phyloP scores from a whole-genome alignment of 108 stramenopile genomes.

The Skeletonema menzelii region DNA sequence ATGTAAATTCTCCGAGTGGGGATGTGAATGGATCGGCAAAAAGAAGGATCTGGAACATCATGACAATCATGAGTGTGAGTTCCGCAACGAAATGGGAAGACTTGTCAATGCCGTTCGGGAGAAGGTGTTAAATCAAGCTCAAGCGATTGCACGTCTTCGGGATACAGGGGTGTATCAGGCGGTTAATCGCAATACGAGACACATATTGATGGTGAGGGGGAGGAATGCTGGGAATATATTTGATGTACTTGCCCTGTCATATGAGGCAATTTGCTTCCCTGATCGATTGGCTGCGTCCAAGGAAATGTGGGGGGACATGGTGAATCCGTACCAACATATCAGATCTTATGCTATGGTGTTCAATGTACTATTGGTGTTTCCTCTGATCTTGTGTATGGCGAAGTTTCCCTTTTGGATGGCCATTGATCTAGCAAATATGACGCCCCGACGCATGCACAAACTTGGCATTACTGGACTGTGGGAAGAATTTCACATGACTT shows the following conservation, averaged over 20 bases:
- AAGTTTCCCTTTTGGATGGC: neutral
- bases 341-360: constrained; percentile 12
- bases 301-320: constrained; percentile 21
- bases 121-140: neutral
- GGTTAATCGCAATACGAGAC: constrained; percentile 1
- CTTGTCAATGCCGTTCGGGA: constrained; percentile 7
- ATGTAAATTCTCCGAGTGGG: constrained; percentile 40
- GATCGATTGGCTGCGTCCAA: constrained; percentile 11
- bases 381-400: neutral
- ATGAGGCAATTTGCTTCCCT: constrained; percentile 26
- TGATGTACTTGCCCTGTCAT: constrained; percentile 23
- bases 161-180: neutral
- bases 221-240: constrained; percentile 24
- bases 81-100: neutral
- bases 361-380: constrained; percentile 21
- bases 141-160: neutral
- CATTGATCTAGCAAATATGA: neutral
- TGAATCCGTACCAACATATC: neutral
- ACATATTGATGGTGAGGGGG: neutral
- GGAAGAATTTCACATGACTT: too few species aligned
- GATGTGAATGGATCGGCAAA: constrained; percentile 41
- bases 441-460: too few species aligned
- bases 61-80: constrained; percentile 13
- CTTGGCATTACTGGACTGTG: too few species aligned
- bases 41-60: constrained; percentile 20